These are phyloP conservation scores for Sclerotinia subarctica DNA, from an alignment of 2,329 filamentous ascomycete genomes.

Conservation along the genomic window DNA sequence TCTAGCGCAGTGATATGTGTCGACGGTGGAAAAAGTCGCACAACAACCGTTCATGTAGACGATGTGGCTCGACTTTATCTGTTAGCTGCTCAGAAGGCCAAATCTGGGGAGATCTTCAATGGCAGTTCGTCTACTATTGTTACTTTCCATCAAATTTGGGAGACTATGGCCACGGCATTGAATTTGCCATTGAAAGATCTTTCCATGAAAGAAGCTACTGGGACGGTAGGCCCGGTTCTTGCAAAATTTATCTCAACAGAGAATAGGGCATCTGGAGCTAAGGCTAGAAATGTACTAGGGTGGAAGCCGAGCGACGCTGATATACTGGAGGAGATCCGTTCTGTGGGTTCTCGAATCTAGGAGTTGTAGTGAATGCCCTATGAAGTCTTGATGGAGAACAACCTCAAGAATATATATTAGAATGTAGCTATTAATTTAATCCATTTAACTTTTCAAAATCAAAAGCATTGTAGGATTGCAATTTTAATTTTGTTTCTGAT, in stretches of 20 bases:
- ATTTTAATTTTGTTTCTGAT: no score
- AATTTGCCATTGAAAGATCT: conserved; percentile 15
- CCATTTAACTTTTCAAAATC: no score
- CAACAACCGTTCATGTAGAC: conserved; percentile 42
- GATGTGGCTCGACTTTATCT: conserved; percentile 45
- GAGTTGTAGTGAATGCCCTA: accelerated
- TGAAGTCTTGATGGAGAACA: neutral
- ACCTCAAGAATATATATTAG: no score
- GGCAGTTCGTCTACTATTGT: conserved; percentile 37
- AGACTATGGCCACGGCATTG: conserved; percentile 36
- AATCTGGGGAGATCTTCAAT: conserved; percentile 41
- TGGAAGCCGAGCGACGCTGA: neutral
- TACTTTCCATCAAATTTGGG: conserved; percentile 36
- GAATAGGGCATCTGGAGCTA: conserved; percentile 3
- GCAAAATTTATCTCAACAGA: neutral
- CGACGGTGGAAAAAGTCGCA: conserved; percentile 36
- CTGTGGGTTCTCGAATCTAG: neutral
- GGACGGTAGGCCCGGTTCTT: neutral
- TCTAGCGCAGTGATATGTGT: conserved; percentile 37
- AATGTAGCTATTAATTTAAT: no score
- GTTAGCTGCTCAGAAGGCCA: conserved; percentile 40
- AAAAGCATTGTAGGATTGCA: no score
- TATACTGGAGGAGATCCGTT: conserved; percentile 1
- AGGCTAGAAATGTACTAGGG: neutral
- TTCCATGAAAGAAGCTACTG: neutral